phyloP scores from a whole-genome alignment of 495 filamentous ascomycete species.

The Cercophora sp. region DNA sequence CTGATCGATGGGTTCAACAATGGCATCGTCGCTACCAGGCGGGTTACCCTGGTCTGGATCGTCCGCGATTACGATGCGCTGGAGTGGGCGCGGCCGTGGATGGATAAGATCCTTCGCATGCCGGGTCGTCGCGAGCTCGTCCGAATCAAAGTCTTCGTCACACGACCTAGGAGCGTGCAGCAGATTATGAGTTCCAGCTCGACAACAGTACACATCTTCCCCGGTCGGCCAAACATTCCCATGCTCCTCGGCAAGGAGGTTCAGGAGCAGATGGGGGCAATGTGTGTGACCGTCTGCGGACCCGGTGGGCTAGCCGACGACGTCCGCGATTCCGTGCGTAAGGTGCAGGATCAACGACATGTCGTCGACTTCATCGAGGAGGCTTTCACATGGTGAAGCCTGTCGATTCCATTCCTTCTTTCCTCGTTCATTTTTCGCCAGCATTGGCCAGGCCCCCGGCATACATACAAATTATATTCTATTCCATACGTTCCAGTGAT shows the following conservation, averaged over 20 bases:
- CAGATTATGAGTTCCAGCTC: conserved; percentile 64
- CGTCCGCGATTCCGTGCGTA: conserved; percentile 68
- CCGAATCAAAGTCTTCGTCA: conserved; percentile 82
- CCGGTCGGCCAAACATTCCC: conserved; percentile 76
- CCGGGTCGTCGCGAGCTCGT: conserved; percentile 72
- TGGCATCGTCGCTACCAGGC: conserved; percentile 72
- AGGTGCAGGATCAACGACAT: conserved; percentile 56
- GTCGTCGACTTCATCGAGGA: conserved; percentile 81
- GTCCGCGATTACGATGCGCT: conserved; percentile 81
- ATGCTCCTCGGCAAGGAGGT: conserved; percentile 74
- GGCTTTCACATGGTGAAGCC: conserved; percentile 74
- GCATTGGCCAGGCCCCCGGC: too few species aligned
- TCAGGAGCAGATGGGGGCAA: conserved; percentile 72
- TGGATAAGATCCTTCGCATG: conserved; percentile 80
- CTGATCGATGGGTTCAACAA: conserved; percentile 70
- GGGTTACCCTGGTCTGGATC: conserved; percentile 83
- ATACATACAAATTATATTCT: too few species aligned
- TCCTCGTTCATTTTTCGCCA: conserved; percentile 2
- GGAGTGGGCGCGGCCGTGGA: conserved; percentile 92
- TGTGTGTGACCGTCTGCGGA: conserved; percentile 88
- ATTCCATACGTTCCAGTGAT: too few species aligned
- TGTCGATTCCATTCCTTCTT: neutral
- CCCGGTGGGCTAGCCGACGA: conserved; percentile 81
- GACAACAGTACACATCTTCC: conserved; percentile 82
- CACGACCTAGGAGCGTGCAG: conserved; percentile 67